A percentile compares a stretch with the other conserved stretches of the same genome.
Evolutionary conservation across 441 rosid species (phyloP).

Genomic region (Euphorbia schlechtendalii): DNA sequence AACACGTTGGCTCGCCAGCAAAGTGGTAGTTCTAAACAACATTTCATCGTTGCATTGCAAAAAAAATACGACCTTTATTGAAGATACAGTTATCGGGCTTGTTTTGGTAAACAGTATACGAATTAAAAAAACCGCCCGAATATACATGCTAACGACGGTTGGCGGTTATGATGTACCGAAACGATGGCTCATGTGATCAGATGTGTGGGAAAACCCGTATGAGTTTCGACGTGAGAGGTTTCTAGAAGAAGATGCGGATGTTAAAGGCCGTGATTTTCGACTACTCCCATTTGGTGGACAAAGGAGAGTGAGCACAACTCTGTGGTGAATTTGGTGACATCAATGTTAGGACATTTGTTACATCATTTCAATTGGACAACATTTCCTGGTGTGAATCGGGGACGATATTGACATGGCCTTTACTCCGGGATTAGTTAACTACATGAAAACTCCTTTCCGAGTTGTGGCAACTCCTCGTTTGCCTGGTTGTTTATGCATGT

Average conservation of each 20-base stretch:
- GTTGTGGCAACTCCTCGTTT: slow-evolving; percentile 65
- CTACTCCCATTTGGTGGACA: slow-evolving; percentile 89
- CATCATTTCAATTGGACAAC: slow-evolving; percentile 80
- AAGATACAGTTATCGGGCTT: slow-evolving; percentile 83
- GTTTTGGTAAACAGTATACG: slow-evolving; percentile 49
- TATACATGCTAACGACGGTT: slow-evolving; percentile 39
- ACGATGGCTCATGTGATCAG: slow-evolving; percentile 79
- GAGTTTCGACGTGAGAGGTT: slow-evolving; percentile 83
- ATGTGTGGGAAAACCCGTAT: slow-evolving; percentile 57
- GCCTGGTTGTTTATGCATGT: slow-evolving; percentile 64
- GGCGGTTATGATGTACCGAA: slow-evolving; percentile 83
- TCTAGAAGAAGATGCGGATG: slow-evolving; percentile 80
- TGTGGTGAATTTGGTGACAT: slow-evolving; percentile 74
- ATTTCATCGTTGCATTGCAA: slow-evolving; percentile 71
- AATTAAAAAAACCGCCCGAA: neutral
- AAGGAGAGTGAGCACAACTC: slow-evolving; percentile 69
- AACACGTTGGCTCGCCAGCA: slow-evolving; percentile 59
- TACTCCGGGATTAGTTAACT: slow-evolving; percentile 79
- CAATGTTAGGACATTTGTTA: slow-evolving; percentile 76
- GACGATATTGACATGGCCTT: slow-evolving; percentile 72
- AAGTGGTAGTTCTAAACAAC: slow-evolving; percentile 59
- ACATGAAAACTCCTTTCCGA: slow-evolving; percentile 60
- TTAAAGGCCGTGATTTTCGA: slow-evolving; percentile 88
- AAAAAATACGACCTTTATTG: slow-evolving; percentile 84
- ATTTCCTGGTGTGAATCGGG: slow-evolving; percentile 40